phyloP scores from a whole-genome alignment of 192 early-diverging fungal genomes.

The Backusella westeae region DNA sequence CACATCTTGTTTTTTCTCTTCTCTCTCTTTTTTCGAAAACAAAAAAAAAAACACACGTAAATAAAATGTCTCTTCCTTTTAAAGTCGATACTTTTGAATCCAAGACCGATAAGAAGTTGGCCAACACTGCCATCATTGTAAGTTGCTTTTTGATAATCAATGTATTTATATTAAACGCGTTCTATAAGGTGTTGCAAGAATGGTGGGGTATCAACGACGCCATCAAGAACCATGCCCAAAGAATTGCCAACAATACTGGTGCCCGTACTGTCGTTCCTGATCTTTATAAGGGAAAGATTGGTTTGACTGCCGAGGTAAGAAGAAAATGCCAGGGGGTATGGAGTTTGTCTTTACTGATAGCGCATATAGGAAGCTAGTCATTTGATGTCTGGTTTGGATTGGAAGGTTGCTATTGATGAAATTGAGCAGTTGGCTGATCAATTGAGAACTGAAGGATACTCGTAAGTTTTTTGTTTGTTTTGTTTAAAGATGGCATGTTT shows the following conservation, averaged over 20 bases:
- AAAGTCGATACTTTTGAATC: slow-evolving; percentile 17
- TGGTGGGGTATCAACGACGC: slow-evolving; percentile 44
- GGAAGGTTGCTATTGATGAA: slow-evolving; percentile 36
- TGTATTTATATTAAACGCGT: background rate
- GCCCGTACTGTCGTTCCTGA: slow-evolving; percentile 43
- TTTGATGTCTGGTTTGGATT: slow-evolving; percentile 49
- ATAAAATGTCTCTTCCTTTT: slow-evolving; percentile 21
- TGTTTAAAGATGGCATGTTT: no score
- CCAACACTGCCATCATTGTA: slow-evolving; percentile 26
- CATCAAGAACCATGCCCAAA: slow-evolving; percentile 45
- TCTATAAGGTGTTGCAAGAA: slow-evolving; percentile 26
- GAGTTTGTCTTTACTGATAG: background rate
- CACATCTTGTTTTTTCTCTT: background rate
- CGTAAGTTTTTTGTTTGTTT: slow-evolving; percentile 2
- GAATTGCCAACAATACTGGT: slow-evolving; percentile 42
- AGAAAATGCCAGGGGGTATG: background rate
- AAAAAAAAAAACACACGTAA: background rate
- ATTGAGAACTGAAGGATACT: slow-evolving; percentile 18
- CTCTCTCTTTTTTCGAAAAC: background rate
- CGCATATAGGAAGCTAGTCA: slow-evolving; percentile 39
- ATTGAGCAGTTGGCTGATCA: slow-evolving; percentile 13
- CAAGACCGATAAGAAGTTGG: slow-evolving; percentile 7
- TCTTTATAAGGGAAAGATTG: slow-evolving; percentile 49
- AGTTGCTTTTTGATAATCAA: background rate
- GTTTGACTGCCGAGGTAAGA: slow-evolving; percentile 40